phyloP scores from a whole-genome alignment of 208 protist species.

The Kentomonas sorsogonicus region DNA sequence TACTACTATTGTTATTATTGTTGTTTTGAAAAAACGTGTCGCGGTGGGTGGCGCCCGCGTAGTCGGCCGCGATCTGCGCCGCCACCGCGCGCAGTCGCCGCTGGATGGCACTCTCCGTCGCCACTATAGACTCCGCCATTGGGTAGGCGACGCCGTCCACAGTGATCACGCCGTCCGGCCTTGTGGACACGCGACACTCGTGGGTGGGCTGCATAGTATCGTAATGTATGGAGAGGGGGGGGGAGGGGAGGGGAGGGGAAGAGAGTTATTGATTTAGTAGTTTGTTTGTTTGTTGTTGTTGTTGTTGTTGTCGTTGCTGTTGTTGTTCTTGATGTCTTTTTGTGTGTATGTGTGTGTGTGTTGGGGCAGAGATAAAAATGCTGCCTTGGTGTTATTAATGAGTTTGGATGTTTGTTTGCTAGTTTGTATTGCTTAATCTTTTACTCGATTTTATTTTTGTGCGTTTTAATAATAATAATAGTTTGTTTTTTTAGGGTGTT shows the following conservation, averaged over 20 bases:
- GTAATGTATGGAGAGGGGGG: neutral
- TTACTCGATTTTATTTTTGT: neutral
- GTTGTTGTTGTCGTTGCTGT: neutral
- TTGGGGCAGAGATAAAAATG: neutral
- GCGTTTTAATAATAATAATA: neutral
- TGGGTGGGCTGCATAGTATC: constrained; percentile 16
- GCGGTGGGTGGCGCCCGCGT: constrained; percentile 45
- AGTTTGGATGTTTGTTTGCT: neutral
- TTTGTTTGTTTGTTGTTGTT: neutral
- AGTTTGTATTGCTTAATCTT: neutral
- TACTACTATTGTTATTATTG: constrained; percentile 12
- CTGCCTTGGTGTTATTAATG: no score
- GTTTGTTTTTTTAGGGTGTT: neutral
- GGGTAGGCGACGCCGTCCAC: constrained; percentile 77
- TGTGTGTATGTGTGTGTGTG: neutral
- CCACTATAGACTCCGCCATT: constrained; percentile 64
- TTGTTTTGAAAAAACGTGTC: constrained; percentile 16
- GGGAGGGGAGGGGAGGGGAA: neutral
- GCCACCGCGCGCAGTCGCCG: constrained; percentile 42
- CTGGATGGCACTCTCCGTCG: constrained; percentile 71
- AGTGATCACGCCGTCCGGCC: constrained; percentile 40
- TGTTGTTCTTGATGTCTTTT: constrained; percentile 4
- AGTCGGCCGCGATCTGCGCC: constrained; percentile 52
- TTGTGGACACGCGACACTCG: constrained; percentile 23
- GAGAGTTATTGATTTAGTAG: neutral